These are phyloP conservation scores for Baorangia bicolor DNA, from an alignment of 768 basidiomycete genomes.

Conservation along the genomic window DNA sequence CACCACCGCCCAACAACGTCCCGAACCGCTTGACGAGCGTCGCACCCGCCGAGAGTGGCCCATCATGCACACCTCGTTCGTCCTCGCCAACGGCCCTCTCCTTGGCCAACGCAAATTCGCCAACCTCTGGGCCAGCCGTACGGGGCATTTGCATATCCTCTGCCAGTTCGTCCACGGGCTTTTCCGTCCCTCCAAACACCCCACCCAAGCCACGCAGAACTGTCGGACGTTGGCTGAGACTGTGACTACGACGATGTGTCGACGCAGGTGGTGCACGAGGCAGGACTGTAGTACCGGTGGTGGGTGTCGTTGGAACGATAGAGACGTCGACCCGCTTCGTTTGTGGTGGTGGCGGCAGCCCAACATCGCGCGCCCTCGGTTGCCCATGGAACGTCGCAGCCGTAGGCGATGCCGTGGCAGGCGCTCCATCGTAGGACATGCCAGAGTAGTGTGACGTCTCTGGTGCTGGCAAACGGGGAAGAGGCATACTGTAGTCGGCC, in stretches of 20 bases:
- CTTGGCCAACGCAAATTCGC: constrained; percentile 48
- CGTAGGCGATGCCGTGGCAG: constrained; percentile 54
- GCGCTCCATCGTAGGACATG: constrained; percentile 69
- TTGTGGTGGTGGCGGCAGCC: constrained; percentile 40
- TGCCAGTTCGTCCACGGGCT: constrained; percentile 44
- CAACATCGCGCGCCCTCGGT: constrained; percentile 67
- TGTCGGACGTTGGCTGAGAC: constrained; percentile 72
- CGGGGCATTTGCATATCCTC: constrained; percentile 43
- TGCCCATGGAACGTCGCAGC: constrained; percentile 56
- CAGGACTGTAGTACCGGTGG: constrained; percentile 32
- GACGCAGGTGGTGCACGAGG: constrained; percentile 75
- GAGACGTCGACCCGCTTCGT: constrained; percentile 34
- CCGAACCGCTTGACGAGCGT: constrained; percentile 80
- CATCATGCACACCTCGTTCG: constrained; percentile 25
- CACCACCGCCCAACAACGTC: constrained; percentile 52
- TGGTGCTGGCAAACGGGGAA: constrained; percentile 78
- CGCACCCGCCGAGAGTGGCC: constrained; percentile 55
- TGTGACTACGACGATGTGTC: constrained; percentile 80
- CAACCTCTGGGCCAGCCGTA: constrained; percentile 66
- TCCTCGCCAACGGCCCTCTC: constrained; percentile 24
- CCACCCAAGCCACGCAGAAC: constrained; percentile 55
- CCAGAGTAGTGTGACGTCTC: constrained; percentile 80
- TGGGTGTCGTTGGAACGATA: constrained; percentile 25
- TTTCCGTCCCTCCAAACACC: constrained; percentile 50
- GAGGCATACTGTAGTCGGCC: constrained; percentile 80